These are phyloP conservation scores for Sordariomycetes sp. DNA, from an alignment of 2,329 filamentous ascomycete species.

Conservation along the genomic window DNA sequence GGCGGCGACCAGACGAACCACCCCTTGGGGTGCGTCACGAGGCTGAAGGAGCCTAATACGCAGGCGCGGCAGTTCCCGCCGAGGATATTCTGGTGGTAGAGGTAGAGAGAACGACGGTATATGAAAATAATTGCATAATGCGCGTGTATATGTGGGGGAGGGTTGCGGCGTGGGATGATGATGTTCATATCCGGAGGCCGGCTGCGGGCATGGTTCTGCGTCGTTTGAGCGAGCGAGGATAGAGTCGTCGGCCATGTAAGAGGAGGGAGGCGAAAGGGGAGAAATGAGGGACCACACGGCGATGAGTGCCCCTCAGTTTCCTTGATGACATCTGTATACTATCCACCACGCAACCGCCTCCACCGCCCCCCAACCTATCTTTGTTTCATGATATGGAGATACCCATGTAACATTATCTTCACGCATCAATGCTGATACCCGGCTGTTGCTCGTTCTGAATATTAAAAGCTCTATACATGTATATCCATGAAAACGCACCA, in stretches of 20 bases:
- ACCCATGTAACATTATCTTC: background rate
- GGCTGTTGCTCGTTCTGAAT: background rate
- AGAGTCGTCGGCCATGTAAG: background rate
- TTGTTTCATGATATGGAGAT: background rate
- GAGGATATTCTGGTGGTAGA: background rate
- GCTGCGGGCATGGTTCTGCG: background rate
- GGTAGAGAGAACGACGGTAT: background rate
- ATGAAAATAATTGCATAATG: background rate
- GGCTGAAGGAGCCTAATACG: slow-evolving; percentile 10
- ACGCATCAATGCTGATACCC: background rate
- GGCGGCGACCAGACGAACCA: slow-evolving; percentile 19
- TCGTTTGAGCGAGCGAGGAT: background rate
- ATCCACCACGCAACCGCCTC: background rate
- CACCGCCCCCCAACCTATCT: background rate
- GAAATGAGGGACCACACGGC: background rate
- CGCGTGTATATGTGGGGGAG: background rate
- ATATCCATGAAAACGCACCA: background rate
- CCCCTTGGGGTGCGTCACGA: slow-evolving; percentile 20
- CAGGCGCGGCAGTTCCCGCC: background rate
- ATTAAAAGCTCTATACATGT: background rate
- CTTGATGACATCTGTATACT: background rate
- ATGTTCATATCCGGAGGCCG: background rate
- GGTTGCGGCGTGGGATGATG: background rate
- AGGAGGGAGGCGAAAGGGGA: background rate
- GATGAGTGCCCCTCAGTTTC: background rate